Evolutionary conservation across 2,329 filamentous ascomycete species (phyloP).

Genomic region (Epichloe baconii): DNA sequence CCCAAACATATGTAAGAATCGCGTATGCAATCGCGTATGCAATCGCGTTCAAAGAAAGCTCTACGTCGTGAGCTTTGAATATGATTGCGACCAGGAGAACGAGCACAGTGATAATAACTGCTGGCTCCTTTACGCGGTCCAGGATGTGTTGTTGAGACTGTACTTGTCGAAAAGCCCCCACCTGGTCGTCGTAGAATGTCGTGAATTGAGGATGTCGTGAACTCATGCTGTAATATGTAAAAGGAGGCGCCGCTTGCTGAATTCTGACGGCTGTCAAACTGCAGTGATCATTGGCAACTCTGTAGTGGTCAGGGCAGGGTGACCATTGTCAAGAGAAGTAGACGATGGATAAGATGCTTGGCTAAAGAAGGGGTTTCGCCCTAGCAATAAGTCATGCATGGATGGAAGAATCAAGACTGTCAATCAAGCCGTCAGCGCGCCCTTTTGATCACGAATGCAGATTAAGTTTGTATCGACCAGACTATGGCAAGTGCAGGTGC

Average conservation of each 20-base stretch:
- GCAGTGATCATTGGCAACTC: conserved; percentile 4
- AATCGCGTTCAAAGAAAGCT: conserved; percentile 17
- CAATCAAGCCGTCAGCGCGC: neutral
- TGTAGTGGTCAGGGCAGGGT: conserved; percentile 5
- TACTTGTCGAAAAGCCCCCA: conserved; percentile 19
- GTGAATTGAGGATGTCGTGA: conserved; percentile 19
- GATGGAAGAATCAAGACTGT: neutral
- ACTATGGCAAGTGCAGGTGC: neutral
- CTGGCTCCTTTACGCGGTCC: conserved; percentile 22
- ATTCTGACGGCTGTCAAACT: conserved; percentile 9
- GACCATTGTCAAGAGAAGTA: conserved; percentile 9
- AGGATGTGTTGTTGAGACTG: conserved; percentile 13
- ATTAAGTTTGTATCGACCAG: neutral
- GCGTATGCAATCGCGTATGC: conserved; percentile 13
- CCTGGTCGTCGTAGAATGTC: conserved; percentile 23
- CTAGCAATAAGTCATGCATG: neutral
- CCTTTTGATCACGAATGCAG: neutral
- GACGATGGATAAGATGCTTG: neutral
- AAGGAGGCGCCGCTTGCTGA: conserved; percentile 2
- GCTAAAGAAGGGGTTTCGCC: neutral
- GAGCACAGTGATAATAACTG: conserved; percentile 21
- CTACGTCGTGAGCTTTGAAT: conserved; percentile 22
- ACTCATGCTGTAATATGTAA: conserved; percentile 20
- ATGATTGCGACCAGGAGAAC: conserved; percentile 20
- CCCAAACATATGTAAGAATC: conserved; percentile 41